Percentiles rank a stretch among this genome's conserved stretches.
Conservation (phyloP, 1,284 basidiomycete genomes). For the Veloboletus limbatus region DNA sequence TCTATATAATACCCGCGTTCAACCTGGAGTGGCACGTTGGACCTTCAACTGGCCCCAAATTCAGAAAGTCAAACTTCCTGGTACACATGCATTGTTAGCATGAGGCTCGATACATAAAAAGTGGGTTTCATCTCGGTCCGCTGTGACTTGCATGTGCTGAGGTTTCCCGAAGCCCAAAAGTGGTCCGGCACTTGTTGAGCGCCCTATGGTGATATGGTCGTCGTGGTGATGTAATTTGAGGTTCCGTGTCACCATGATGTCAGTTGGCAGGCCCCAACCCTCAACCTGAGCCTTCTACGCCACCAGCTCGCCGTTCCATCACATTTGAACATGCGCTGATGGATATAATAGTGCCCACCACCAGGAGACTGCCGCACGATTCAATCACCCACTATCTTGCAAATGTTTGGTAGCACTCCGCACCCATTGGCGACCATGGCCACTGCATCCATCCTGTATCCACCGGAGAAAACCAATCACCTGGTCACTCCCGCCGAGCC, state of each 20-base stretch:
- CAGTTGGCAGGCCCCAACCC: conserved; percentile 1
- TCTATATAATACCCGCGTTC: not conserved
- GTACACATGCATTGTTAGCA: too few species aligned
- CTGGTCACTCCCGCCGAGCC: not conserved
- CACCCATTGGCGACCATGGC: conserved; percentile 11
- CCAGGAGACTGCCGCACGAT: not conserved
- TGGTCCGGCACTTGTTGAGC: too few species aligned
- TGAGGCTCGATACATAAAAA: too few species aligned
- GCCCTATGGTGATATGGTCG: not conserved
- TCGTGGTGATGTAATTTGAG: not conserved
- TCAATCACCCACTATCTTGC: not conserved
- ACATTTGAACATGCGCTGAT: not conserved
- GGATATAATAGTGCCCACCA: conserved; percentile 13
- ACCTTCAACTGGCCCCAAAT: too few species aligned
- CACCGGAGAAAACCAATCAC: not conserved
- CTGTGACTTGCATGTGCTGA: too few species aligned
- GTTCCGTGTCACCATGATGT: not conserved
- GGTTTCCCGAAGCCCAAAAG: too few species aligned
- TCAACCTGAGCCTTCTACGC: conserved; percentile 3
- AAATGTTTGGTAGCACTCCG: not conserved
- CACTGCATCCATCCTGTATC: conserved; percentile 5
- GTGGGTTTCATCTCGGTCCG: too few species aligned
- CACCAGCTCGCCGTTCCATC: not conserved
- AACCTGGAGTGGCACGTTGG: too few species aligned
- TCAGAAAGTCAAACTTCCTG: too few species aligned